Conservation (phyloP, 805 yeast species). For the Monosporozyma aerobia region DNA sequence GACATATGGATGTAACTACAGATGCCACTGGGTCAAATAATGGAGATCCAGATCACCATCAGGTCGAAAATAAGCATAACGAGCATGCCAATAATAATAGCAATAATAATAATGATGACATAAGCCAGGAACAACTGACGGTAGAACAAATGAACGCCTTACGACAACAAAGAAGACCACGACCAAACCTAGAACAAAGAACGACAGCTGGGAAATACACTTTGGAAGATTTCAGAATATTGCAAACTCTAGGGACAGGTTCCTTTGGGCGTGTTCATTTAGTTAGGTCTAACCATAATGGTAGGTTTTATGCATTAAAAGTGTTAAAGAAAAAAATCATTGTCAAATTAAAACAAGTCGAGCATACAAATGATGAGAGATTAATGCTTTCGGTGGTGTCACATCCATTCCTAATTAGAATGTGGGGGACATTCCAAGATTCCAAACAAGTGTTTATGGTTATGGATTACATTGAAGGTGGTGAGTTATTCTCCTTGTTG, state of each 20-base stretch:
- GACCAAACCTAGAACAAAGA: constrained; percentile 9
- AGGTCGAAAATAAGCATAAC: background rate
- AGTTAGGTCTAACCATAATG: constrained; percentile 81
- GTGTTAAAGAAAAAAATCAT: constrained; percentile 81
- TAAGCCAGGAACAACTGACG: background rate
- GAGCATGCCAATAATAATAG: background rate
- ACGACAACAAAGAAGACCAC: constrained; percentile 1
- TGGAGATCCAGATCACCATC: background rate
- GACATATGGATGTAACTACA: background rate
- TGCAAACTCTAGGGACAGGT: constrained; percentile 89
- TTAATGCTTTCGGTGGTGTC: constrained; percentile 78
- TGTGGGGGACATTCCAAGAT: constrained; percentile 98
- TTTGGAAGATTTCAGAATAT: constrained; percentile 67
- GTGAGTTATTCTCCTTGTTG: constrained; percentile 78
- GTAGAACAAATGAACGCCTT: background rate
- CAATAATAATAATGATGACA: background rate
- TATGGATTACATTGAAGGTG: constrained; percentile 96
- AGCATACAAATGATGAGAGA: constrained; percentile 92
- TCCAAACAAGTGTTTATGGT: constrained; percentile 78
- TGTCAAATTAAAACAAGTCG: constrained; percentile 88
- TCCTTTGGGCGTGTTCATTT: constrained; percentile 92
- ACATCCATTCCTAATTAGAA: constrained; percentile 83
- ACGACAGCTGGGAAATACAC: constrained; percentile 63
- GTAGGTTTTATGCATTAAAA: constrained; percentile 85
- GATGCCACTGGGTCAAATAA: background rate